Evolutionary conservation across 2,329 filamentous ascomycete species (phyloP), one percentile per base, ranked within the genome.

Genomic region (Fusarium phyllophilum): DNA sequence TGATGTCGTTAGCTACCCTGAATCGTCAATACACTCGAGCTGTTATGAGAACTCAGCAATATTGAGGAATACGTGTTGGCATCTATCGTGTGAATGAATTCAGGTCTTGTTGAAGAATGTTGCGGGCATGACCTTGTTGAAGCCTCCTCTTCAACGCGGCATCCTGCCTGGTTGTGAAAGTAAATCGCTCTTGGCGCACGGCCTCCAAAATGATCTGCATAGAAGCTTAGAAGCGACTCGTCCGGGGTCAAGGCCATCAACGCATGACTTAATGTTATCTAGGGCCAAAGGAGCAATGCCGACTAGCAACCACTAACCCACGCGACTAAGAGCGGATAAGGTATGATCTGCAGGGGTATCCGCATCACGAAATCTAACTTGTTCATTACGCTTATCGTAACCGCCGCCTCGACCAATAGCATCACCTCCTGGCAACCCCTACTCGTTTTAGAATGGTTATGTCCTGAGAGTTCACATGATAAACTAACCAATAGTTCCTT

Each of bases 301-400:
- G 13, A 22, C 13, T 10, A 46, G 4, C 14, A 34, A 1, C 17
- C 20, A 26, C 31, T n/a, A 29, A 64, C 29, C 60, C 24, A 41
- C 46, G 38, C 18, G 31, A 38, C 65, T 63, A 69, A 17, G 14
- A n/a, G 29, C 38, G 44, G 33, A 69, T 69, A 56, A 63, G 65
- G 57, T 24, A 55, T 69, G 66, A 69, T 69, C 66, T 69, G 66
- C 66, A 69, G 38, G 66, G 49, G 57, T 69, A 49, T 69, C 66
- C 66, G 66, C 55, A 55, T 49, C 24, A 44, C 56, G 49, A 33
- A 69, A 69, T 64, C 38, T 45, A 34, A 68, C 57, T 39, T 63
- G 42, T 34, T n/a, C 33, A 69, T 63, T 56, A 69, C 65, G 66
- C 66, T 69, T 69, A 69, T 69, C 65, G 44, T n/a, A 69, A n/a